Base-by-base conservation (phyloP, 2,329 filamentous ascomycete genomes). In the Graphilbum fragrans region DNA sequence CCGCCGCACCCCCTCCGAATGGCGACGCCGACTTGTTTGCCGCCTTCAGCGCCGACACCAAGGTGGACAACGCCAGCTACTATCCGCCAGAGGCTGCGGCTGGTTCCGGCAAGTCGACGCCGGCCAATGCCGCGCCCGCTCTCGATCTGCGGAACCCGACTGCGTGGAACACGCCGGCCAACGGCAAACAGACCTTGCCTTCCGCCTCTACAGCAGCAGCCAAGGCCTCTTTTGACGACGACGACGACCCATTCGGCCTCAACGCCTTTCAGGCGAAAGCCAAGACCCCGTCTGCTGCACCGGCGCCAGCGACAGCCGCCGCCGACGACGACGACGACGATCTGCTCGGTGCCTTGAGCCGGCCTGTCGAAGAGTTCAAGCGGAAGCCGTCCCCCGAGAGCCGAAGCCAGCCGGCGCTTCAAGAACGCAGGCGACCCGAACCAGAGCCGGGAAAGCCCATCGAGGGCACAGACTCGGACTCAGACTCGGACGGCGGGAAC, bases 191-290 rank as follows among this genome's bases (percentile, higher is more conserved):
- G n/a, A n/a, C n/a, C n/a, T n/a, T n/a, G n/a, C n/a, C n/a, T n/a
- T n/a, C n/a, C 21, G 35, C 41, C 20, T 19, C 33, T 12, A 54
- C 4, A 44, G 50, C 17, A 49, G 18, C 59, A 2, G 54, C 55
- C 41, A 32, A 17, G 4, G 17, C 16, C 32, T 20, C 35, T 22
- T 6, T n/a, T 32, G 63, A 58, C 12, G 81, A 90, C 43, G 85
- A 94, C 51, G 86, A 94, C 55, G 86, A 94, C 55, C 86, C 87
- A 2, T 95, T 96, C 57, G 90, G 86, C 1, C 64, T 95, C 29
- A 80, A 70, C 45, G 67, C 81, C 48, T 57, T 86, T 53, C 73
- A 74, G 48, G 61, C 58, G 23, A 54, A 61, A 63, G n/a, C n/a
- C n/a, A n/a, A n/a, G n/a, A n/a, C n/a, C n/a, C 29, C 8, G 14